phyloP scores from a whole-genome alignment of 2,329 filamentous ascomycete genomes.

The Xylaria sp. region DNA sequence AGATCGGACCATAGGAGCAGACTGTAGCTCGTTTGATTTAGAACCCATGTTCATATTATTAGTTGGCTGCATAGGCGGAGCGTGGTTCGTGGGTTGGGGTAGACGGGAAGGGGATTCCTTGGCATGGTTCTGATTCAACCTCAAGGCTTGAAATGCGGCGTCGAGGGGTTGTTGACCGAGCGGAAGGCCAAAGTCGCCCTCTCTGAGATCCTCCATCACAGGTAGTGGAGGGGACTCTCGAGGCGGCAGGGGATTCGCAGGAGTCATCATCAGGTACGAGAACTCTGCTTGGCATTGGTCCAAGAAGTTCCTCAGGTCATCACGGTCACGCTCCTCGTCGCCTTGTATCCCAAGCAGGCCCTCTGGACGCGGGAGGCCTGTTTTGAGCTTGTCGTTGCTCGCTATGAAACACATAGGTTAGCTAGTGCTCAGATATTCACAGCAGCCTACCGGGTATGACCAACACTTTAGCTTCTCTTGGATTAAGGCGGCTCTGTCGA shows the following conservation, averaged over 20 bases:
- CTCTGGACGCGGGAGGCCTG: slow-evolving; percentile 57
- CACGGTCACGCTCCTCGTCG: slow-evolving; percentile 58
- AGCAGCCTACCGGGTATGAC: slow-evolving; percentile 39
- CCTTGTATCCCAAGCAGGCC: slow-evolving; percentile 50
- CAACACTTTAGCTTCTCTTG: slow-evolving; percentile 68
- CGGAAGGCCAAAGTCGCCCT: slow-evolving; percentile 63
- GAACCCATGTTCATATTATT: slow-evolving; percentile 47
- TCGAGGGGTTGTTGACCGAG: slow-evolving; percentile 56
- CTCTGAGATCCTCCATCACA: slow-evolving; percentile 68
- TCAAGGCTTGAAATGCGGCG: slow-evolving; percentile 50
- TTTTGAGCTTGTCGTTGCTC: slow-evolving; percentile 55
- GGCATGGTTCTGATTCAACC: slow-evolving; percentile 66
- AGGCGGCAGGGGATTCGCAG: slow-evolving; percentile 73
- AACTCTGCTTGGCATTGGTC: slow-evolving; percentile 74
- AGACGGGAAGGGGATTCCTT: slow-evolving; percentile 66
- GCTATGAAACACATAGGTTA: slow-evolving; percentile 50
- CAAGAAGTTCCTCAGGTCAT: slow-evolving; percentile 69
- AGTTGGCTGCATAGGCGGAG: slow-evolving; percentile 62
- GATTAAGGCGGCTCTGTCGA: slow-evolving; percentile 63
- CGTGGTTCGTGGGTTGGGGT: slow-evolving; percentile 63
- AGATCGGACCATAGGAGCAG: slow-evolving; percentile 64
- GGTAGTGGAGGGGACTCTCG: slow-evolving; percentile 70
- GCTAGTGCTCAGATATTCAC: neutral
- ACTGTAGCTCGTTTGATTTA: slow-evolving; percentile 56
- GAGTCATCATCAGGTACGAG: slow-evolving; percentile 74